Evolutionary conservation across 495 filamentous ascomycete species (phyloP).

Genomic region (Sordaria brevicollis): DNA sequence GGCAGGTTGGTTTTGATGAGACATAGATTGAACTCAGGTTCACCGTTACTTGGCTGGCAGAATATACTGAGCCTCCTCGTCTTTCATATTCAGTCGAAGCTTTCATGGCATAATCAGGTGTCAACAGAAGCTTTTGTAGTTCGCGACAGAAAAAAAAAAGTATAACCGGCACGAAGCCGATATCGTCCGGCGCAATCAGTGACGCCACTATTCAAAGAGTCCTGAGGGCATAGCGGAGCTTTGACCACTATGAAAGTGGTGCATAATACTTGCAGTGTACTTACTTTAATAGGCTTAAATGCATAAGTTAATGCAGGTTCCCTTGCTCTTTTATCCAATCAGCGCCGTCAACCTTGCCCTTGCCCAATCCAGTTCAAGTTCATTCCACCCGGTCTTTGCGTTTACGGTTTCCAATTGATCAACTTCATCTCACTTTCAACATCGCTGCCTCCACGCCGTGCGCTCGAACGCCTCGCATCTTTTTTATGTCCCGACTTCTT

Average conservation of each 20-base stretch:
- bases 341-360: background rate
- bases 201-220: background rate
- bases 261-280: background rate
- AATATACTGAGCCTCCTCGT: background rate
- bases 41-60: background rate
- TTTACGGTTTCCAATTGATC: background rate
- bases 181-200: background rate
- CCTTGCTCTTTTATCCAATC: background rate
- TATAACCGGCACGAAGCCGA: background rate
- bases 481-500: background rate
- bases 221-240: background rate
- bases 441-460: background rate
- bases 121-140: background rate
- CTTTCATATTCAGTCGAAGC: background rate
- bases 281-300: background rate
- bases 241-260: background rate
- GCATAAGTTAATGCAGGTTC: background rate
- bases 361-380: background rate
- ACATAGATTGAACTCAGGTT: background rate
- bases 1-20: background rate
- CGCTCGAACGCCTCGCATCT: background rate
- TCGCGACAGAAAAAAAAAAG: background rate
- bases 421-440: background rate
- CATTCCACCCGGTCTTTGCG: background rate
- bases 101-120: background rate